These are phyloP conservation scores for Volvox carteri DNA, from an alignment of 163 green algal genomes.

Conservation along the genomic window DNA sequence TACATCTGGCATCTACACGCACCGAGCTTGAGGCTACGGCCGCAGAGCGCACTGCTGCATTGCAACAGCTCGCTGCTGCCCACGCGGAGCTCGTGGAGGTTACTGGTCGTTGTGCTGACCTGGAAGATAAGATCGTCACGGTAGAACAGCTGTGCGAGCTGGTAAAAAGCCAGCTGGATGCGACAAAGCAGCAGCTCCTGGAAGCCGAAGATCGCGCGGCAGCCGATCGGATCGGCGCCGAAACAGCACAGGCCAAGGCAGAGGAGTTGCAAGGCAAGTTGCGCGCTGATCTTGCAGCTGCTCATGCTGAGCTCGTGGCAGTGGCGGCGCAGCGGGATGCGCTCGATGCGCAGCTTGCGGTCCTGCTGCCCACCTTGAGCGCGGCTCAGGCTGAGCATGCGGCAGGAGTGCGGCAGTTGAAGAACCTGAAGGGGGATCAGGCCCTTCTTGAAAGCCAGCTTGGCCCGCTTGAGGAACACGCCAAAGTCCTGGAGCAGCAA, in stretches of 20 bases:
- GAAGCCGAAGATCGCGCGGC: not conserved
- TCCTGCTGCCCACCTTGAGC: not conserved
- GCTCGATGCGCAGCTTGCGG: not conserved
- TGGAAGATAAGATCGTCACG: not conserved
- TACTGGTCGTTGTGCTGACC: not conserved
- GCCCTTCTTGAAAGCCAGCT: conserved; percentile 23
- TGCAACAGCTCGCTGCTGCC: conserved; percentile 23
- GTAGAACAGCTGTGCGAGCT: not conserved
- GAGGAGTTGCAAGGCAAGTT: conserved; percentile 12
- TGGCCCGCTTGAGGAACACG: conserved; percentile 33
- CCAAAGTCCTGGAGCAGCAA: conserved; percentile 5
- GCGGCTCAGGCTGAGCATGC: not conserved
- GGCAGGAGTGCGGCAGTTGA: conserved; percentile 1
- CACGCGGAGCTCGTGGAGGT: conserved; percentile 20
- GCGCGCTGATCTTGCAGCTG: not conserved
- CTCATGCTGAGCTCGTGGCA: not conserved
- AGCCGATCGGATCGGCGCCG: not conserved
- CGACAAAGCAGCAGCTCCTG: not conserved
- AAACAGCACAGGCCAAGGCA: not conserved
- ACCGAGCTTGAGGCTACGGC: conserved; percentile 9
- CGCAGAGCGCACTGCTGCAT: conserved; percentile 5
- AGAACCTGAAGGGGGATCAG: not conserved
- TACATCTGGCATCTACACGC: conserved; percentile 10
- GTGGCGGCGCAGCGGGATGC: not conserved
- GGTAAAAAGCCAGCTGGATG: not conserved